phyloP scores from a whole-genome alignment of 106 monocot genomes.

The Amphibolis antarctica region DNA sequence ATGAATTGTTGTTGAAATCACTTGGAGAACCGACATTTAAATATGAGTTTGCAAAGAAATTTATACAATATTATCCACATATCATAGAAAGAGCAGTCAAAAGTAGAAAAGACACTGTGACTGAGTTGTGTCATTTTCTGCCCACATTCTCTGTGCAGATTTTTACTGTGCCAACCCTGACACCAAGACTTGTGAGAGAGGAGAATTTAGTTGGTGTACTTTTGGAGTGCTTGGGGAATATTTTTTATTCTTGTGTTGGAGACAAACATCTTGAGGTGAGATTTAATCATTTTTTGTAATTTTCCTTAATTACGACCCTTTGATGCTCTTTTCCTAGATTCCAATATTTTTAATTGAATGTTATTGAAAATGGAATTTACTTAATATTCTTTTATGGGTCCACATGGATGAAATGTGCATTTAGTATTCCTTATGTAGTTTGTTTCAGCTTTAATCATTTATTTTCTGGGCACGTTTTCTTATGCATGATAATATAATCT shows the following conservation, averaged over 20 bases:
- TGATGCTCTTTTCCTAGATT: too few relatives aligned
- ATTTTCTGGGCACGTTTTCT: too few relatives aligned
- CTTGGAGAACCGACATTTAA: slow-evolving; percentile 83
- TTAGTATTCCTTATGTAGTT: too few relatives aligned
- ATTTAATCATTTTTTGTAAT: neutral
- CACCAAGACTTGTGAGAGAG: slow-evolving; percentile 43
- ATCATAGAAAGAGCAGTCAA: slow-evolving; percentile 37
- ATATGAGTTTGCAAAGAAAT: slow-evolving; percentile 66
- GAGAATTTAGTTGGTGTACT: slow-evolving; percentile 34
- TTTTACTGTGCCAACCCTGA: slow-evolving; percentile 79
- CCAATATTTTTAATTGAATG: too few relatives aligned
- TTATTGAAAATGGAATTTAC: too few relatives aligned
- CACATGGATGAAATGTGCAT: too few relatives aligned
- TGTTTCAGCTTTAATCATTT: too few relatives aligned
- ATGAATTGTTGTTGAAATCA: slow-evolving; percentile 76
- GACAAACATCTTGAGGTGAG: slow-evolving; percentile 45
- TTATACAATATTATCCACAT: slow-evolving; percentile 45
- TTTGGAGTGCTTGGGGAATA: slow-evolving; percentile 36
- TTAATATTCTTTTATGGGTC: too few relatives aligned
- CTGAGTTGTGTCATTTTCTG: slow-evolving; percentile 39
- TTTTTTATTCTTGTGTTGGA: slow-evolving; percentile 30
- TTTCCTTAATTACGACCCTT: too few relatives aligned
- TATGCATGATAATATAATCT: too few relatives aligned
- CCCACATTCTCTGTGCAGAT: slow-evolving; percentile 82
- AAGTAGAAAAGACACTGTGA: slow-evolving; percentile 18